These are phyloP conservation scores for Leptosphaerulina australis DNA, from an alignment of 2,329 filamentous ascomycete genomes.

Conservation along the genomic window DNA sequence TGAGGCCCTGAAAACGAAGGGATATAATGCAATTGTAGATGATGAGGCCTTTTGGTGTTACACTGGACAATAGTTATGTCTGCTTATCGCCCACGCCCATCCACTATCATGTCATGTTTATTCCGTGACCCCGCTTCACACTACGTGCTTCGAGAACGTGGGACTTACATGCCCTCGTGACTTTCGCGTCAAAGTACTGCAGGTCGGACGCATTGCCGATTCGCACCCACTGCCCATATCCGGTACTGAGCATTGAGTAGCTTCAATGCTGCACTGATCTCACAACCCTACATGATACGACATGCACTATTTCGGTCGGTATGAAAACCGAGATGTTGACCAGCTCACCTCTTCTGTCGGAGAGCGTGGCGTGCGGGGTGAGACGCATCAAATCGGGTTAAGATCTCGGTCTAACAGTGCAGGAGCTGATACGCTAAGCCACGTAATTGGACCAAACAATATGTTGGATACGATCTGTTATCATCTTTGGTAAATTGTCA, in stretches of 20 bases:
- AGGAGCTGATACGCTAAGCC: conserved; percentile 14
- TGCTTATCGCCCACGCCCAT: conserved; percentile 27
- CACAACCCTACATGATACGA: conserved; percentile 5
- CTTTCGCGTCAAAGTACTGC: conserved; percentile 26
- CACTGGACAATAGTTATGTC: conserved; percentile 9
- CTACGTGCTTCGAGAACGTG: conserved; percentile 22
- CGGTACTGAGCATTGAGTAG: conserved; percentile 10
- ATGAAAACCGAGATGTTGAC: not conserved
- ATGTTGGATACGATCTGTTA: not conserved
- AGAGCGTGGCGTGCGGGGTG: conserved; percentile 14
- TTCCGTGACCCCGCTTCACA: conserved; percentile 27
- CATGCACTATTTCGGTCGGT: conserved; percentile 1
- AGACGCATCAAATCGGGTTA: conserved; percentile 14
- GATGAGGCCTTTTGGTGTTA: not conserved
- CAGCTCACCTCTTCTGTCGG: conserved; percentile 8
- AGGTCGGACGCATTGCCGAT: conserved; percentile 25
- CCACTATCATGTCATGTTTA: conserved; percentile 17
- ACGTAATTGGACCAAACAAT: conserved; percentile 9
- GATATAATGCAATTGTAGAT: not conserved
- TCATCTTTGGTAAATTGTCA: not conserved
- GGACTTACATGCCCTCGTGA: conserved; percentile 28
- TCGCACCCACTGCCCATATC: conserved; percentile 21
- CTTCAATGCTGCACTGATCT: conserved; percentile 8
- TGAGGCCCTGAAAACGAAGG: not conserved
- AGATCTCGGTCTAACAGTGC: conserved; percentile 17